Base-by-base conservation (phyloP, 2,329 filamentous ascomycete species). In the Cytospora leucostoma region DNA sequence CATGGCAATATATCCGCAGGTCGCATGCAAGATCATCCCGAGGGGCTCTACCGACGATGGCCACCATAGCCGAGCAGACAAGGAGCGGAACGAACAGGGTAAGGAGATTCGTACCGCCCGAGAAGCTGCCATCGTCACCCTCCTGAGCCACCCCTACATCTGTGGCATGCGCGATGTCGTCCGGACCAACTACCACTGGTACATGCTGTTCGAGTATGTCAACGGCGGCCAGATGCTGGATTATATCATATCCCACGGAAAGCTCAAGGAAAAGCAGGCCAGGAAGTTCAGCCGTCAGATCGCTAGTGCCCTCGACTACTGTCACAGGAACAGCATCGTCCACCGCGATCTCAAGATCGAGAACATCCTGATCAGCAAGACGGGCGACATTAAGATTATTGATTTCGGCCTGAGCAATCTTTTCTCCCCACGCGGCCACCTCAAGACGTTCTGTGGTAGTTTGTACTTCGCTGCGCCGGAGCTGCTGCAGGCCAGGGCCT, bases 191-290 rank as follows among this genome's bases (percentile, higher is more conserved):
- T 95, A 97, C 75, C 95, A 99, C 77, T 99, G 95, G 95, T 99
- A 99, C 78, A 99, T 99, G 95, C 87, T 99, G 58, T 99, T 97
- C 73, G 95, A 99, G 79, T 97, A 95, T 75, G 95, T 99, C 76
- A 97, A 99, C 73, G 95, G 95, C 55, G 95, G 95, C 19, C 95
- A 99, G 78, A 98, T 99, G 95, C 87, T 99, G 66, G 95, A 99
- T 79, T 99, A 98, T 78, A 99, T 99, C 75, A 99, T 99, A 74
- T 97, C 93, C 4, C 95, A 99, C 73, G 95, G 94, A 64, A 91
- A 96, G 72, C 82, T 99, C 67, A 98, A 98, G 82, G 95, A 99
- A 79, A 98, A 98, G 78, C 94, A 97, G 77, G 95, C 95, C 10
- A 88, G 95, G 71, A 98, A 98, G 75, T 99, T 99, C 75, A 96